Evolutionary conservation across 768 basidiomycete species (phyloP), one percentile per base, ranked within the genome.

Genomic region (Pulveroboletus sp.): DNA sequence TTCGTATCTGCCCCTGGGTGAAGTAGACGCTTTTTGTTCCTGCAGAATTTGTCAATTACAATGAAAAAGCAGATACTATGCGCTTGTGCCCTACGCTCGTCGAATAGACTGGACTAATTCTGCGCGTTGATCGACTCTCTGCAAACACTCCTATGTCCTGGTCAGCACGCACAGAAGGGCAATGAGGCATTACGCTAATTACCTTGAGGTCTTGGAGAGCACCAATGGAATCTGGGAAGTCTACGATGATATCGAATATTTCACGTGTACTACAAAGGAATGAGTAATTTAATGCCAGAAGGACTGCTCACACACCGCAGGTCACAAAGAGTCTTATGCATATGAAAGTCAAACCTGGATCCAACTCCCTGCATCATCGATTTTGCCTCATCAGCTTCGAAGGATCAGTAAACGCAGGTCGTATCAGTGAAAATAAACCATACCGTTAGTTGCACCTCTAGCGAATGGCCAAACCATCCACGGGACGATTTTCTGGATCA

Each of bases 1-100:
- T 87, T 89, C 1, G 97, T 99, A 55, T 94, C 94, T 5, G 94
- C 92, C 3, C 95, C 97, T 1, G 95, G 97, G 61, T 98, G 94
- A 6, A 99, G 81, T 1, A 99, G 77, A 5, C 97, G 87, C 61
- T 85, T 86, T 47, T 79, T 80, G 59, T 91, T 93, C 10, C 92
- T 97, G 62, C 12, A 37, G 11, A 31, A 36, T 24, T 4, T 32
- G 43, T 63, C 27, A 61, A 32, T 32, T 21, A 31, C 6, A 13
- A 45, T 14, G n/a, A n/a, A 23, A 23, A 48, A 17, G 47, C 12
- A 46, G 9, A 34, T 24, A 10, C 36, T 14, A 34, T 2, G 25
- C 24, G 7, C 3, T 10, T n/a, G 12, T 31, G 35, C 65, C 64
- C 36, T 51, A 95, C 94, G 85, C 80, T 72, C 84, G 83, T 23